Evolutionary conservation across 257 asterid genomes (phyloP).

Genomic region (Solanum clarkiae): DNA sequence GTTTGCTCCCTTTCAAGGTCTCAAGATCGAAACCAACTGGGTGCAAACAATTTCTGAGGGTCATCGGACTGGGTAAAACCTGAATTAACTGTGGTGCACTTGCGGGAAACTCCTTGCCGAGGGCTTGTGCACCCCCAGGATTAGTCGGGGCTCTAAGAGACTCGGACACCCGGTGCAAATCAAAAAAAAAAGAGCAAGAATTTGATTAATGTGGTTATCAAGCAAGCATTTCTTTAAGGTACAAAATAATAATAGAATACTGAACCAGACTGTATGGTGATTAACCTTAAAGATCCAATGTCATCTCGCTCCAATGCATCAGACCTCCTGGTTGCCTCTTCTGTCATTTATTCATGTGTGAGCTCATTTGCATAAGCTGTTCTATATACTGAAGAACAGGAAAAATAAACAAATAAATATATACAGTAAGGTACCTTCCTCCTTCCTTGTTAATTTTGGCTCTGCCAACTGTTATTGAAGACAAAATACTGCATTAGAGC

Average conservation of each 20-base stretch:
- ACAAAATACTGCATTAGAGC: conserved; percentile 6
- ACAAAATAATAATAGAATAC: background rate
- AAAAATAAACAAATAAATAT: background rate
- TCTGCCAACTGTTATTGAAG: conserved; percentile 43
- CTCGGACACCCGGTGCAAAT: too few relatives aligned
- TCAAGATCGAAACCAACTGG: too few relatives aligned
- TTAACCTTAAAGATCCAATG: conserved; percentile 52
- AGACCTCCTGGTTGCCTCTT: conserved; percentile 78
- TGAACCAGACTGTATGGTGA: background rate
- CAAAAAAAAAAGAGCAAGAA: background rate
- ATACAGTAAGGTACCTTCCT: conserved; percentile 51
- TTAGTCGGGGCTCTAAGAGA: too few relatives aligned
- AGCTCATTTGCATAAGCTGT: background rate
- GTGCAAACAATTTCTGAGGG: too few relatives aligned
- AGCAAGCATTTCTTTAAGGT: background rate
- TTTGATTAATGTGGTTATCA: too few relatives aligned
- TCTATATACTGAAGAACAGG: background rate
- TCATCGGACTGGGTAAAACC: too few relatives aligned
- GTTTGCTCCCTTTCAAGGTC: too few relatives aligned
- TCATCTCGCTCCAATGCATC: conserved; percentile 70
- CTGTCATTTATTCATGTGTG: conserved; percentile 25
- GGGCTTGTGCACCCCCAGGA: too few relatives aligned
- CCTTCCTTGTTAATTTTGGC: conserved; percentile 49
- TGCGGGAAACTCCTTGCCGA: too few relatives aligned
- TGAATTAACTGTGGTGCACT: too few relatives aligned